phyloP scores from a whole-genome alignment of 2,329 filamentous ascomycete genomes.

The Metarhizium humberi region DNA sequence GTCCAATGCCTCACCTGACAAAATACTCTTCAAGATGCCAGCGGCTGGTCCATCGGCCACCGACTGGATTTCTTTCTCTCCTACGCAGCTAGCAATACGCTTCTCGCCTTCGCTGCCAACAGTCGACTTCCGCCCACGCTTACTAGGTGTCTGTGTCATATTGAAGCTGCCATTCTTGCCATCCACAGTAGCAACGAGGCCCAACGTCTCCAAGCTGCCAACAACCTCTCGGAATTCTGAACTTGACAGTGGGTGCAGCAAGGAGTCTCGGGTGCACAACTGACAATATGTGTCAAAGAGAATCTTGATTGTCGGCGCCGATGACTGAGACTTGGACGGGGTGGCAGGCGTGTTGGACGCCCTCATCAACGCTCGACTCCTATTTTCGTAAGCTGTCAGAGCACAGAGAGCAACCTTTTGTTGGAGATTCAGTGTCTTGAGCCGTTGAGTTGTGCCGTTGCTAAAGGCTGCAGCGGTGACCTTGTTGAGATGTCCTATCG shows the following conservation, averaged over 20 bases:
- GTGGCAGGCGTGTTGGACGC: conserved; percentile 33
- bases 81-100: conserved; percentile 67
- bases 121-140: conserved; percentile 51
- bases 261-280: conserved; percentile 78
- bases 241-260: conserved; percentile 78
- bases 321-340: conserved; percentile 50
- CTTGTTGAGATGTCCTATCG: conserved; percentile 83
- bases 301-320: conserved; percentile 71
- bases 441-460: conserved; percentile 75
- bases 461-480: conserved; percentile 85
- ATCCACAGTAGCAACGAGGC: conserved; percentile 62
- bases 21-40: conserved; percentile 52
- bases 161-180: conserved; percentile 61
- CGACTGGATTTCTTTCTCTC: conserved; percentile 67
- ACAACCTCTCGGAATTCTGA: conserved; percentile 94
- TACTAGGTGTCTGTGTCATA: conserved; percentile 59
- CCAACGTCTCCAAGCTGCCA: conserved; percentile 79
- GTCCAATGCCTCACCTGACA: conserved; percentile 52
- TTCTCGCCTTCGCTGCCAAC: conserved; percentile 58
- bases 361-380: conserved; percentile 44
- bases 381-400: conserved; percentile 76
- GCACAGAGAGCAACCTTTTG: conserved; percentile 93
- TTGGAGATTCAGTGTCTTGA: conserved; percentile 84
- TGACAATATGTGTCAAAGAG: conserved; percentile 76
- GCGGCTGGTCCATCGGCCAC: conserved; percentile 55